Conservation (phyloP, 2,329 filamentous ascomycete genomes). For the Arthrobotrys sinensis region DNA sequence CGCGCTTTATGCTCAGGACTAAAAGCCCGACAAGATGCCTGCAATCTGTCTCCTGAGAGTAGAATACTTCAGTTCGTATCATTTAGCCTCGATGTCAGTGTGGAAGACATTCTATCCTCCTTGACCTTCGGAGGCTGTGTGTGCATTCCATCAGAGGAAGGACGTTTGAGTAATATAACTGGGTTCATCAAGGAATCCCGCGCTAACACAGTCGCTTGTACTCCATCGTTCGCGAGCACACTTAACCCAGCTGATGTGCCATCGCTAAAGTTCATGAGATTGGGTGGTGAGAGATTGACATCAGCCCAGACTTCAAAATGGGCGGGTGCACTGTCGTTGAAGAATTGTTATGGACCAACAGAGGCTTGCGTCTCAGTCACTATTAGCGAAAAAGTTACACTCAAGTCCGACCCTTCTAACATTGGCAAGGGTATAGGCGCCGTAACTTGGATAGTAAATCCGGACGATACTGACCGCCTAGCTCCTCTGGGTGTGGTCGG, state of each 20-base stretch:
- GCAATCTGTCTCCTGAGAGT: conserved; percentile 53
- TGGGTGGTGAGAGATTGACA: conserved; percentile 23
- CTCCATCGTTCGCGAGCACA: conserved; percentile 69
- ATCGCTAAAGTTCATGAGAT: conserved; percentile 66
- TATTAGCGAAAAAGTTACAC: conserved; percentile 4
- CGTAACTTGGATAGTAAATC: conserved; percentile 68
- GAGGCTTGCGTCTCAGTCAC: conserved; percentile 61
- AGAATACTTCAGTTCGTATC: conserved; percentile 68
- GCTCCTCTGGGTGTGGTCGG: conserved; percentile 66
- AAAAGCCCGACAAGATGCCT: conserved; percentile 64
- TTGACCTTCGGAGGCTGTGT: conserved; percentile 69
- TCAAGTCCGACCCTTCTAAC: conserved; percentile 20
- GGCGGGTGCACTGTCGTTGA: conserved; percentile 38
- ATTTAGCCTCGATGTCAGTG: conserved; percentile 69
- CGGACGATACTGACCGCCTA: conserved; percentile 66
- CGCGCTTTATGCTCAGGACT: conserved; percentile 65
- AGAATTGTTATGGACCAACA: conserved; percentile 68
- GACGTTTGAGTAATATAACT: conserved; percentile 70
- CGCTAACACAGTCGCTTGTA: conserved; percentile 69
- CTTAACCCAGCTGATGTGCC: conserved; percentile 68
- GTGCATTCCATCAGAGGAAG: conserved; percentile 70
- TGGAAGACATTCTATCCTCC: conserved; percentile 68
- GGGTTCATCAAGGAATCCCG: conserved; percentile 62
- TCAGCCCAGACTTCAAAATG: conserved; percentile 15
- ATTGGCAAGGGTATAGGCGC: conserved; percentile 27